A percentile compares a stretch with the other conserved stretches of the same genome.
Evolutionary conservation across 495 filamentous ascomycete genomes (phyloP).

Genomic region (Podospora fimiseda): DNA sequence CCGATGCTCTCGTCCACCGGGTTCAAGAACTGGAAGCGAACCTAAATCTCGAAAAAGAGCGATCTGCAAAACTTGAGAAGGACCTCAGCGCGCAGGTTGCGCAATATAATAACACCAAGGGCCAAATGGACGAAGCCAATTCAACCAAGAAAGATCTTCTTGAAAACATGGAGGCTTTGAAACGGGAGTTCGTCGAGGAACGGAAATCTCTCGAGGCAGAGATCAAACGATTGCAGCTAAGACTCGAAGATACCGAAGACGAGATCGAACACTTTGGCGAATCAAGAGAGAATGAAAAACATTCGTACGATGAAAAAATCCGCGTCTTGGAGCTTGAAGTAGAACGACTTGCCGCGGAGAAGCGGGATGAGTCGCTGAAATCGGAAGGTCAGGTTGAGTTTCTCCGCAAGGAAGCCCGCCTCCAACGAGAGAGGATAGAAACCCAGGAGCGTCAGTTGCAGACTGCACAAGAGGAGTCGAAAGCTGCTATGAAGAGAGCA

Average conservation of each 20-base stretch:
- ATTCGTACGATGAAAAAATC: slow-evolving; percentile 59
- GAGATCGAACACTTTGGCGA: slow-evolving; percentile 82
- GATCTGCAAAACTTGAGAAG: slow-evolving; percentile 48
- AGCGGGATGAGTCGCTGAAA: slow-evolving; percentile 51
- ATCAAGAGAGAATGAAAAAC: slow-evolving; percentile 70
- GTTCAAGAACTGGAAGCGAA: slow-evolving; percentile 80
- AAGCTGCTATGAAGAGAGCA: slow-evolving; percentile 45
- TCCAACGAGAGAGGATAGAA: slow-evolving; percentile 49
- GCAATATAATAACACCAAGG: slow-evolving; percentile 58
- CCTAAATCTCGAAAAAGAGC: slow-evolving; percentile 51
- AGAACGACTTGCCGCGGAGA: slow-evolving; percentile 50
- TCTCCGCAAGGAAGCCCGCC: slow-evolving; percentile 49
- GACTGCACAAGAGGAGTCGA: slow-evolving; percentile 45
- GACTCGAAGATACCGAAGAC: slow-evolving; percentile 81
- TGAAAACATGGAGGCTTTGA: slow-evolving; percentile 86
- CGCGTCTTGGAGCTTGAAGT: slow-evolving; percentile 65
- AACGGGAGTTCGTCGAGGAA: slow-evolving; percentile 81
- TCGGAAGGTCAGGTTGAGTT: slow-evolving; percentile 49
- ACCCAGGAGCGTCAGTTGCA: slow-evolving; percentile 49
- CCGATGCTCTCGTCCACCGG: slow-evolving; percentile 42
- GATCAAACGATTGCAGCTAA: slow-evolving; percentile 63
- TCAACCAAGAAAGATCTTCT: slow-evolving; percentile 93
- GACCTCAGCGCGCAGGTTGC: slow-evolving; percentile 53
- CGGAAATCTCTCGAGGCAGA: slow-evolving; percentile 74
- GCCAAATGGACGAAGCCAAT: slow-evolving; percentile 71